Percentiles rank a stretch among this genome's conserved stretches.
Conservation (phyloP, 768 basidiomycete species). For the Panaeolus cyanescens region DNA sequence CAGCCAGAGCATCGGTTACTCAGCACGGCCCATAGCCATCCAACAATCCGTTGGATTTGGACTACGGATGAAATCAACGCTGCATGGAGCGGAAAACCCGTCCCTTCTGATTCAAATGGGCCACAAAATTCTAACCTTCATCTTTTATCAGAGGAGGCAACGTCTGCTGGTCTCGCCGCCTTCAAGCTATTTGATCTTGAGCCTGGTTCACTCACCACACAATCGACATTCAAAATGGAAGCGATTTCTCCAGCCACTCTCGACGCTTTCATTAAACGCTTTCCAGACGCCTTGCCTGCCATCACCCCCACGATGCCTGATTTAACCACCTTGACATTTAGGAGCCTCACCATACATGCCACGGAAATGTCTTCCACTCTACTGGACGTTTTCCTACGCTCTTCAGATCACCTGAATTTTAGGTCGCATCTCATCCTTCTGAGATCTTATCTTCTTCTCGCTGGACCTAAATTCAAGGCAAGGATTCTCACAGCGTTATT, state of each 20-base stretch:
- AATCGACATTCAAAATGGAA: slow-evolving; percentile 24
- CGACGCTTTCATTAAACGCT: slow-evolving; percentile 51
- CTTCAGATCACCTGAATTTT: slow-evolving; percentile 65
- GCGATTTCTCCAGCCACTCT: slow-evolving; percentile 34
- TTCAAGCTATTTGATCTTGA: slow-evolving; percentile 69
- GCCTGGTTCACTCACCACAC: slow-evolving; percentile 46
- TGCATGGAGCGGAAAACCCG: slow-evolving; percentile 38
- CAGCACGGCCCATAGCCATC: slow-evolving; percentile 20
- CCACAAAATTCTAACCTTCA: background rate
- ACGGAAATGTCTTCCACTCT: slow-evolving; percentile 66
- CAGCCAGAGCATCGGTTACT: slow-evolving; percentile 65
- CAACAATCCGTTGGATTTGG: slow-evolving; percentile 65
- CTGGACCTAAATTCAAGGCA: slow-evolving; percentile 71
- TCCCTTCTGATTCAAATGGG: slow-evolving; percentile 4
- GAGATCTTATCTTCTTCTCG: slow-evolving; percentile 75
- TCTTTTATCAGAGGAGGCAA: slow-evolving; percentile 21
- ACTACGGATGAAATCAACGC: slow-evolving; percentile 50
- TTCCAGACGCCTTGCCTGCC: slow-evolving; percentile 60
- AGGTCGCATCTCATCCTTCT: slow-evolving; percentile 67
- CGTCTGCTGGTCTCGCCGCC: slow-evolving; percentile 35
- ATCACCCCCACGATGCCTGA: slow-evolving; percentile 66
- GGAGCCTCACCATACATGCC: slow-evolving; percentile 62
- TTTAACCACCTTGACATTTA: slow-evolving; percentile 63
- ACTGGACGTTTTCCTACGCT: slow-evolving; percentile 64
- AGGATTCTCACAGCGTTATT: slow-evolving; percentile 75